Percentiles rank a stretch among this genome's conserved stretches.
Conservation (phyloP, 2,329 filamentous ascomycete genomes). For the Colletotrichum simmondsii region DNA sequence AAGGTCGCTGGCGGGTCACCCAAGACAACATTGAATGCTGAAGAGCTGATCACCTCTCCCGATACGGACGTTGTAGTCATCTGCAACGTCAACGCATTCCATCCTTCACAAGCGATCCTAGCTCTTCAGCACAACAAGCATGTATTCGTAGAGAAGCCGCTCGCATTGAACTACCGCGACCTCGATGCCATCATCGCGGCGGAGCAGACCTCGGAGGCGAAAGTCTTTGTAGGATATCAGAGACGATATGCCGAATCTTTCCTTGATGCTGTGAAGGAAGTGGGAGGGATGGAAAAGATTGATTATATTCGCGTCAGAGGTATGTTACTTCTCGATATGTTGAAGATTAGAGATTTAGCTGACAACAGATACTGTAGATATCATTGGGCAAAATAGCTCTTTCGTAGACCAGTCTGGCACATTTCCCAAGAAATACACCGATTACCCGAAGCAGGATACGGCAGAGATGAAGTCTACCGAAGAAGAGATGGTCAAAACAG, state of each 20-base stretch:
- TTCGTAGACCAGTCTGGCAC: neutral
- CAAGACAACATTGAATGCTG: conserved; percentile 46
- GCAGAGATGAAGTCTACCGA: neutral
- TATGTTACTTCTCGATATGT: neutral
- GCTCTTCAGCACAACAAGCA: conserved; percentile 65
- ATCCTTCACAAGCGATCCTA: conserved; percentile 59
- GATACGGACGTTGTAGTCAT: conserved; percentile 65
- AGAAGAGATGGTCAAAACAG: neutral
- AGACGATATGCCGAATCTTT: conserved; percentile 64
- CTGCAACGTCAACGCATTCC: conserved; percentile 62
- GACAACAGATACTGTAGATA: neutral
- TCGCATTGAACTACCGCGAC: conserved; percentile 59
- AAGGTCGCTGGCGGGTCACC: conserved; percentile 35
- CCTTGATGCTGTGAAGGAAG: neutral
- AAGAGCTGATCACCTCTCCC: conserved; percentile 51
- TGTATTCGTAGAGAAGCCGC: conserved; percentile 69
- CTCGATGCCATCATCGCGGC: conserved; percentile 59
- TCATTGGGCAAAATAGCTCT: neutral
- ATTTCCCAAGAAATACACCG: neutral
- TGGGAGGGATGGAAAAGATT: neutral
- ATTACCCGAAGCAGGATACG: neutral
- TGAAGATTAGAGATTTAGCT: neutral
- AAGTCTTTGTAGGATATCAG: conserved; percentile 70
- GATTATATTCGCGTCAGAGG: neutral
- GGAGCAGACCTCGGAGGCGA: conserved; percentile 51